phyloP scores from a whole-genome alignment of 345 rosid species.

The Euphorbia peplus region DNA sequence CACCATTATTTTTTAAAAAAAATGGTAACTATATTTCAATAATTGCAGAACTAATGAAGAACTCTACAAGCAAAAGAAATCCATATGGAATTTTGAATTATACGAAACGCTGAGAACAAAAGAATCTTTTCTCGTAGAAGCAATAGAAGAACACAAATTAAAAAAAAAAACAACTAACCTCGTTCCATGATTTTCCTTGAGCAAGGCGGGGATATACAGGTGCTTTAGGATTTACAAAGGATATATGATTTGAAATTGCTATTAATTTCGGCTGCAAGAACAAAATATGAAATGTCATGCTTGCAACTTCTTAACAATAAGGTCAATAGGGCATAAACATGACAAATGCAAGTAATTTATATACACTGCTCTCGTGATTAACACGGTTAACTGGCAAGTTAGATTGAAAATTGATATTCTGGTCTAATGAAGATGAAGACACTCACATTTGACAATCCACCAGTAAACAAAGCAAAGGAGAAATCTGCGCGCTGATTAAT shows the following conservation, averaged over 20 bases:
- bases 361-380: neutral
- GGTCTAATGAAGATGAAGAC: neutral
- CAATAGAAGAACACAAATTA: neutral
- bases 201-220: constrained; percentile 93
- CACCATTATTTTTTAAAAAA: constrained; percentile 6
- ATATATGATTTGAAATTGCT: constrained; percentile 56
- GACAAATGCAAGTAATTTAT: neutral
- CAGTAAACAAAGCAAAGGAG: constrained; percentile 76
- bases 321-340: neutral
- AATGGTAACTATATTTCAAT: neutral
- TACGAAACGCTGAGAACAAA: neutral
- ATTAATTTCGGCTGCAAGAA: constrained; percentile 74
- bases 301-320: constrained; percentile 5
- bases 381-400: neutral
- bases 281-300: constrained; percentile 14
- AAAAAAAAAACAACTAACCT: constrained; percentile 60
- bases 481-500: constrained; percentile 93
- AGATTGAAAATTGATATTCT: neutral
- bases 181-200: constrained; percentile 85
- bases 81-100: constrained; percentile 6
- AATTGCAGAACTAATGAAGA: constrained; percentile 4
- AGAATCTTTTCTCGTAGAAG: neutral
- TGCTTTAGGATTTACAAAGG: constrained; percentile 75
- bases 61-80: neutral
- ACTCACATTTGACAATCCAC: constrained; percentile 58